Base-by-base conservation (phyloP, 768 basidiomycete genomes). In the Pleurotus ostreatus region DNA sequence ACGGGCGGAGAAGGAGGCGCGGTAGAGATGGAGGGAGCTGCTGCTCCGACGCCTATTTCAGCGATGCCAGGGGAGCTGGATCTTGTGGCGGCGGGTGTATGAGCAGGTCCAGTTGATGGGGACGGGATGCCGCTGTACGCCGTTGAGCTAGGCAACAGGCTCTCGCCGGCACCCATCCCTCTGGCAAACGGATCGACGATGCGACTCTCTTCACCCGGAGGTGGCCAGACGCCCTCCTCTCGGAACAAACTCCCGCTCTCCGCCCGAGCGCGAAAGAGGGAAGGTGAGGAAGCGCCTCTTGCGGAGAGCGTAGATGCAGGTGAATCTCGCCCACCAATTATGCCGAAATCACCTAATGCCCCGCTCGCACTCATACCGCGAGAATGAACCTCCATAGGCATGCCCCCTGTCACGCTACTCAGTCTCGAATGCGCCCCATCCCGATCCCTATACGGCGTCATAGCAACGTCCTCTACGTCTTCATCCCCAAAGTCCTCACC, bases 161-260 rank as follows among this genome's bases (percentile, higher is more conserved):
- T 62, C 59, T 18, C 47, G 12, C 51, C 51, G 23, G 51, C 51
- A 20, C 51, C 51, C 39, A 53, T 62, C 4, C 38, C 49, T 40
- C 56, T 51, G 13, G 47, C 59, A 20, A 77, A 71, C 0, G 77
- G 78, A 58, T 79, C 78, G 5, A 76, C 71, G 38, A 76, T 70
- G 7, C 62, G 56, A 18, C 52, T 64, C 20, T 54, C 62, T 22
- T 68, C 69, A 1, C 57, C 68, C 1, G 79, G 79, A 0, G 76
- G 75, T 1, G 72, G 71, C 73, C 75, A 78, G 0, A 78, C 71
- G 12, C 61, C 65, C 38, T 79, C 76, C 49, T 81, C 80, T 15
- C 71, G 68, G 63, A 81, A 80, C 37, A 77, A 69, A 0, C 78
- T 79, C 1, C 77, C 78, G 2, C 72, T 65, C 38, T 79, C 77